Percentiles rank a stretch among this genome's conserved stretches.
Evolutionary conservation across 768 basidiomycete genomes (phyloP).

Genomic region (Suillus brevipes): DNA sequence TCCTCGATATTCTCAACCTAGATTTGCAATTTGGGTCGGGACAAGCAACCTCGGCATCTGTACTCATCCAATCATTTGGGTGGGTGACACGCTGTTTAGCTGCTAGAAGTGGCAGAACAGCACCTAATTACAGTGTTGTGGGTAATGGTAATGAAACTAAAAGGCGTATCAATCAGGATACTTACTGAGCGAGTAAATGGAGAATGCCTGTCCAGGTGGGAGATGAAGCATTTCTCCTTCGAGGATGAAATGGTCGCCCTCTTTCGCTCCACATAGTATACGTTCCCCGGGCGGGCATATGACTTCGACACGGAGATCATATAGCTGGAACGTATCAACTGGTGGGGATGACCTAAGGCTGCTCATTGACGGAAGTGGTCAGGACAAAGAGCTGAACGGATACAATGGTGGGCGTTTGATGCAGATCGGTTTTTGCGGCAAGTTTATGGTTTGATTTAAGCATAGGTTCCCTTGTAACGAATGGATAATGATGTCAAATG

Average conservation of each 20-base stretch:
- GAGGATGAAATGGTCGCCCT: slow-evolving; percentile 61
- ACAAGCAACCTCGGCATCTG: slow-evolving; percentile 64
- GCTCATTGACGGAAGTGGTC: background rate
- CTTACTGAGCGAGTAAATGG: slow-evolving; percentile 65
- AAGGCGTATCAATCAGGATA: background rate
- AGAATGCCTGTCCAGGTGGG: slow-evolving; percentile 63
- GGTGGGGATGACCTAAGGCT: background rate
- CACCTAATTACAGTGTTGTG: slow-evolving; percentile 35
- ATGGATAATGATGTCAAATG: background rate
- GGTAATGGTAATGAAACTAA: background rate
- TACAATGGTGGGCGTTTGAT: background rate
- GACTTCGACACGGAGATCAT: slow-evolving; percentile 64
- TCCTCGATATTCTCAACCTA: slow-evolving; percentile 50
- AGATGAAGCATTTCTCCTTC: slow-evolving; percentile 65
- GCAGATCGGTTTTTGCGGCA: background rate
- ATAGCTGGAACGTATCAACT: slow-evolving; percentile 55
- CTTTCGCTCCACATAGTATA: slow-evolving; percentile 64
- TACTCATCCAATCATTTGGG: slow-evolving; percentile 66
- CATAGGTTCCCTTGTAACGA: slow-evolving; percentile 5
- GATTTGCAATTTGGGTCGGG: slow-evolving; percentile 69
- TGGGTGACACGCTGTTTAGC: slow-evolving; percentile 62
- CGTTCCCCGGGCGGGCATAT: slow-evolving; percentile 57
- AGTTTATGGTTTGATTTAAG: background rate
- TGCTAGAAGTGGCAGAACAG: slow-evolving; percentile 65
- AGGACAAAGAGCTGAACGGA: background rate